Percentiles rank a stretch among this genome's conserved stretches.
phyloP scores from a whole-genome alignment of 2,329 filamentous ascomycete species.

The Aaosphaeria arxii region DNA sequence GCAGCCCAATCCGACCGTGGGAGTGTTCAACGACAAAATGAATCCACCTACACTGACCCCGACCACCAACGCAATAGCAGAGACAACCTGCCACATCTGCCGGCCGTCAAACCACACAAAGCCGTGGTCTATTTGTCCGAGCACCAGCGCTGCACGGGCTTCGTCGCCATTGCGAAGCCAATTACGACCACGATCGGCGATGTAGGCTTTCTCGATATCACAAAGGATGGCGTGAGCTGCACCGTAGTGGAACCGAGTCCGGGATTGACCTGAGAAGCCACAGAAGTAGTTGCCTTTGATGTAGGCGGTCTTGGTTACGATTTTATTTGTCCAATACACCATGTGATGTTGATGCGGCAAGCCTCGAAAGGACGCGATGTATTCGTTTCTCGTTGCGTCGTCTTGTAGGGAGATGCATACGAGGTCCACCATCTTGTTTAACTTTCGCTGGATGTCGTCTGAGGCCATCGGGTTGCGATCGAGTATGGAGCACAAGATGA shows the following conservation, averaged over 20 bases:
- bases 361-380: conserved; percentile 24
- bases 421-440: conserved; percentile 40
- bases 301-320: conserved; percentile 16
- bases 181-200: conserved; percentile 36
- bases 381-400: conserved; percentile 19
- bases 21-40: conserved; percentile 41
- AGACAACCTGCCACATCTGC: conserved; percentile 39
- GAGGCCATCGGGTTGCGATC: conserved; percentile 46
- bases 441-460: conserved; percentile 36
- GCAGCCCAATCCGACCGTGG: conserved; percentile 41
- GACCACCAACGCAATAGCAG: conserved; percentile 30
- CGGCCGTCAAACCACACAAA: conserved; percentile 39
- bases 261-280: conserved; percentile 37
- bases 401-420: conserved; percentile 33
- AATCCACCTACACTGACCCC: conserved; percentile 35
- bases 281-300: conserved; percentile 36
- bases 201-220: conserved; percentile 41
- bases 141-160: conserved; percentile 24
- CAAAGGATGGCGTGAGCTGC: conserved; percentile 43
- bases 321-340: conserved; percentile 17
- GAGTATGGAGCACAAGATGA: conserved; percentile 45
- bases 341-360: conserved; percentile 20
- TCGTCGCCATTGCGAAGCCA: conserved; percentile 38
- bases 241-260: conserved; percentile 39
- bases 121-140: conserved; percentile 26